phyloP scores from a whole-genome alignment of 352 stramenopile genomes.

The Globisporangium sylvaticum region DNA sequence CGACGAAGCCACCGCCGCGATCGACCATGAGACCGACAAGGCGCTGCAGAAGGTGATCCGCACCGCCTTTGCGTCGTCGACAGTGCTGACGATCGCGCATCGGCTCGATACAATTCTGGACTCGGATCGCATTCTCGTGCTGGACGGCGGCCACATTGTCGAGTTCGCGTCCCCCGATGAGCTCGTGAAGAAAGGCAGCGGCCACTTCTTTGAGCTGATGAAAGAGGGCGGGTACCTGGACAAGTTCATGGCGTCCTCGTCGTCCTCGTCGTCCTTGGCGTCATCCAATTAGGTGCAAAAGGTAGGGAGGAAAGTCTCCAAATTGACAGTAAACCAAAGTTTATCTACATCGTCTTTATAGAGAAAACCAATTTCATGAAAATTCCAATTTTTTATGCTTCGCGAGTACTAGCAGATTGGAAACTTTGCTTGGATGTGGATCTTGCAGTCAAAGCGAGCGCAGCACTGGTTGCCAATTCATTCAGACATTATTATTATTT shows the following conservation, averaged over 20 bases:
- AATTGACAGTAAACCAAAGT: too few species aligned
- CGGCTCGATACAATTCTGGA: background rate
- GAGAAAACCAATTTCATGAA: too few species aligned
- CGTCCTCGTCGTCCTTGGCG: background rate
- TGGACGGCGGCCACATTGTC: background rate
- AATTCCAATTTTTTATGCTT: too few species aligned
- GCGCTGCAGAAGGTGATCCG: background rate
- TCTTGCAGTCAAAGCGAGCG: too few species aligned
- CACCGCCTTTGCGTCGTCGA: background rate
- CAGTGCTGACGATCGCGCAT: background rate
- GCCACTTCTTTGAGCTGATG: constrained; percentile 5
- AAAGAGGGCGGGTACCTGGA: background rate
- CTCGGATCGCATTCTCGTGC: background rate
- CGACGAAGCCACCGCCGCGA: constrained; percentile 42
- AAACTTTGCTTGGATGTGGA: too few species aligned
- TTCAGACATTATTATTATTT: too few species aligned
- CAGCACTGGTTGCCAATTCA: too few species aligned
- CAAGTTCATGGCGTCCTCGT: constrained; percentile 2
- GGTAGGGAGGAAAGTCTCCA: too few species aligned
- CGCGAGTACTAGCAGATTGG: too few species aligned
- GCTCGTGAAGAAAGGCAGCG: constrained; percentile 4
- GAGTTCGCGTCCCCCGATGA: background rate
- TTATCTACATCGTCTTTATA: too few species aligned
- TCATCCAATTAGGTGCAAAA: background rate
- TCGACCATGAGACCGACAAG: background rate